Evolutionary conservation across 2,329 filamentous ascomycete species (phyloP).

Genomic region (Trichoderma gracile): DNA sequence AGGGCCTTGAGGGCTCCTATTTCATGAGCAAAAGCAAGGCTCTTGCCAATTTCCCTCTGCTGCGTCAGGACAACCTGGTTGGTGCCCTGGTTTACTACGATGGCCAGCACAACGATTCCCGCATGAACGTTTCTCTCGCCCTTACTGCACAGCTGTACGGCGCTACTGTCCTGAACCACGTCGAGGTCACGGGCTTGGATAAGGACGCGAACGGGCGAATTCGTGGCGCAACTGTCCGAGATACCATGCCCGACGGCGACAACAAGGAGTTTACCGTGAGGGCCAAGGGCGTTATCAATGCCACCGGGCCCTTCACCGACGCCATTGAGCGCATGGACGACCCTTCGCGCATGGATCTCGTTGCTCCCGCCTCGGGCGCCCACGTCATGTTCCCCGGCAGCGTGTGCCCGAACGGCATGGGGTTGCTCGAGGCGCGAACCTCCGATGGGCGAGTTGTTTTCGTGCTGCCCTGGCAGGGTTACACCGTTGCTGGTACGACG

Average conservation of each 20-base stretch:
- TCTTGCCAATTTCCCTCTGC: constrained; percentile 74
- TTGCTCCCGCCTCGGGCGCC: constrained; percentile 78
- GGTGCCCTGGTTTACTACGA: constrained; percentile 85
- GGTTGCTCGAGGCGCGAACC: constrained; percentile 76
- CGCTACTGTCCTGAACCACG: constrained; percentile 76
- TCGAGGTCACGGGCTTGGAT: constrained; percentile 72
- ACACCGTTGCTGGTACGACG: constrained; percentile 82
- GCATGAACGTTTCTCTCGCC: constrained; percentile 82
- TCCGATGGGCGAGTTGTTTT: constrained; percentile 87
- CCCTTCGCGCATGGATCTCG: constrained; percentile 66
- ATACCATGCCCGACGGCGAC: constrained; percentile 59
- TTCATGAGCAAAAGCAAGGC: constrained; percentile 77
- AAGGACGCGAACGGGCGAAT: constrained; percentile 71
- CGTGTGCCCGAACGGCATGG: constrained; percentile 78
- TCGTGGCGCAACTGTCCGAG: constrained; percentile 59
- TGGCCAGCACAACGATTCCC: constrained; percentile 82
- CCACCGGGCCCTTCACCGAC: constrained; percentile 80
- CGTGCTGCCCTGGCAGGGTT: constrained; percentile 84
- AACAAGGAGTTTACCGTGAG: constrained; percentile 65
- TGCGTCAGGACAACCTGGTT: constrained; percentile 71
- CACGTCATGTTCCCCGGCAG: constrained; percentile 80
- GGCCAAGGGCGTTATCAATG: constrained; percentile 81
- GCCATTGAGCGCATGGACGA: constrained; percentile 81
- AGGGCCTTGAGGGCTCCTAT: constrained; percentile 82
- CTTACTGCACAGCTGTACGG: constrained; percentile 80